Evolutionary conservation across 2,329 filamentous ascomycete genomes (phyloP).

Genomic region (Venturia pyrina): DNA sequence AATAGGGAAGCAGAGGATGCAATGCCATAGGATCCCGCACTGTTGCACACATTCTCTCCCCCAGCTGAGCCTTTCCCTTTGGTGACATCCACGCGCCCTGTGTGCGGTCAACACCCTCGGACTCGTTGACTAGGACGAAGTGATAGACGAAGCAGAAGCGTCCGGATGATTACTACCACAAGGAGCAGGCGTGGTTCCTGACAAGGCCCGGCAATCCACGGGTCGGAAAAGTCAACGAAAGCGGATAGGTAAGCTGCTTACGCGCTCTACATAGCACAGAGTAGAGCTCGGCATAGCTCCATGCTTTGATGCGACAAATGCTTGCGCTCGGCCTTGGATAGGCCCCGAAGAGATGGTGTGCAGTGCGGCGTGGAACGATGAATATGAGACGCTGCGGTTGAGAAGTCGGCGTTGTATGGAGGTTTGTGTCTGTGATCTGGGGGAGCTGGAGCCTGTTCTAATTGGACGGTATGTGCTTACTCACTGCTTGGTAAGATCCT

Average conservation of each 20-base stretch:
- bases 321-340: neutral
- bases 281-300: neutral
- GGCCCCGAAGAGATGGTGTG: neutral
- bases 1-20: neutral
- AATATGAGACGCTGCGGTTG: neutral
- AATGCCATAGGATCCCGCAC: neutral
- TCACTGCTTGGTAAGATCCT: neutral
- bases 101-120: neutral
- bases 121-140: neutral
- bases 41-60: neutral
- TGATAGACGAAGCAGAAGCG: conserved; percentile 1
- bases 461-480: neutral
- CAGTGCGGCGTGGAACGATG: neutral
- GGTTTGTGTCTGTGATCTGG: neutral
- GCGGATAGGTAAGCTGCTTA: conserved; percentile 5
- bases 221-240: neutral
- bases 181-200: neutral
- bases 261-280: neutral
- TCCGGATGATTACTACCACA: conserved; percentile 1
- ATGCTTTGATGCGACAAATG: neutral
- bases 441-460: neutral
- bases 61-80: neutral
- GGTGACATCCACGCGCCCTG: neutral
- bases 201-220: neutral
- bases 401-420: neutral